Percentiles rank a stretch among this genome's conserved stretches.
Conservation (phyloP, 345 rosid species). For the Gossypium ekmanianum region DNA sequence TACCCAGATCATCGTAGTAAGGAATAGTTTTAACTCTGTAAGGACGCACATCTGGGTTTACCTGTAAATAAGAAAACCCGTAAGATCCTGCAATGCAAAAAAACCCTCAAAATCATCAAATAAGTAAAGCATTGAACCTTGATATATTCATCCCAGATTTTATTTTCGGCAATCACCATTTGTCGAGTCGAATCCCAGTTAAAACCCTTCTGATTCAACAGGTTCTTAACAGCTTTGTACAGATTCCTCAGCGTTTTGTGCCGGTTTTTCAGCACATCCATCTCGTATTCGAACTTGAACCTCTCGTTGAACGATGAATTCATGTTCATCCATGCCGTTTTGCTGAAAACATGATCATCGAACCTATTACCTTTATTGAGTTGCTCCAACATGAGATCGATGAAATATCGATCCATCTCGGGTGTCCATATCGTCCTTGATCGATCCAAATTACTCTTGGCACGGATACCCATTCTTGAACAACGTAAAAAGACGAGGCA, state of each 20-base stretch:
- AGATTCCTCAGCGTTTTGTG: conserved; percentile 63
- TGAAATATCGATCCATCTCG: conserved; percentile 81
- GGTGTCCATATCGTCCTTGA: conserved; percentile 82
- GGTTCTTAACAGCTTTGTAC: conserved; percentile 52
- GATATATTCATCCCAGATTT: conserved; percentile 65
- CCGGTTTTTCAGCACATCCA: conserved; percentile 67
- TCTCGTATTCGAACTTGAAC: conserved; percentile 58
- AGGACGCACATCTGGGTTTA: conserved; percentile 56
- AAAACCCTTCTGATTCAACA: conserved; percentile 56
- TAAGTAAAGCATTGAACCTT: conserved; percentile 46
- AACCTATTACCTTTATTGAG: conserved; percentile 61
- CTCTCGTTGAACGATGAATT: conserved; percentile 52
- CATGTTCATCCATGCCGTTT: conserved; percentile 86
- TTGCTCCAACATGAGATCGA: conserved; percentile 47
- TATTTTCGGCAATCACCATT: conserved; percentile 61
- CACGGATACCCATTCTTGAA: conserved; percentile 34
- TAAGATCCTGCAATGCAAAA: conserved; percentile 12
- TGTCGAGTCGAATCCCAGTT: conserved; percentile 64
- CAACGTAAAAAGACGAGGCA: conserved; percentile 14
- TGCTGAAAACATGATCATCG: conserved; percentile 71
- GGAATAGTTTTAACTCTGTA: conserved; percentile 65
- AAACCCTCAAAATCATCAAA: background rate
- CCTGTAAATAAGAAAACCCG: conserved; percentile 29
- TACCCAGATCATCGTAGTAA: conserved; percentile 46
- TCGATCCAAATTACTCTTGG: conserved; percentile 37